Conservation (phyloP, 2,329 filamentous ascomycete genomes). For the Claviceps humidiphila region DNA sequence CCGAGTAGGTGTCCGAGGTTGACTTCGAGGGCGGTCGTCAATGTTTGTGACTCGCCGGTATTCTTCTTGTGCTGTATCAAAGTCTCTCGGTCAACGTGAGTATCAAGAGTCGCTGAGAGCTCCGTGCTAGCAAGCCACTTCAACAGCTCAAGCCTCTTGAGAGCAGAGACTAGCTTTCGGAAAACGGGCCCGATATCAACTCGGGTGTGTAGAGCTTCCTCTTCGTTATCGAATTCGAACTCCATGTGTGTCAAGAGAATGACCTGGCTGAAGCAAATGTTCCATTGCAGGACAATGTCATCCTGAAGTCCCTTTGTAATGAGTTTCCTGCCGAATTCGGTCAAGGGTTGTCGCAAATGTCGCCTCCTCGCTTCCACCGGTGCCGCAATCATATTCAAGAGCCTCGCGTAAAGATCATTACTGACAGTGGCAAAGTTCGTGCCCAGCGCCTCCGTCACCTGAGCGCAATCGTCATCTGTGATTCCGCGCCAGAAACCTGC, state of each 20-base stretch:
- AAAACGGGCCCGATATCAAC: slow-evolving; percentile 59
- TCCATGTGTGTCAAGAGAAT: slow-evolving; percentile 78
- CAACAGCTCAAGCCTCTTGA: slow-evolving; percentile 63
- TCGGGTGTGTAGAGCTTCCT: slow-evolving; percentile 46
- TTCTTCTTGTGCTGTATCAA: slow-evolving; percentile 26
- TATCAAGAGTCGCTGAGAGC: slow-evolving; percentile 34
- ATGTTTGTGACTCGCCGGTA: slow-evolving; percentile 31
- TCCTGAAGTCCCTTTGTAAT: slow-evolving; percentile 70
- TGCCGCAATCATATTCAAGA: slow-evolving; percentile 32
- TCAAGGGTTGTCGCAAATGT: slow-evolving; percentile 41
- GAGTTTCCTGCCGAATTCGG: slow-evolving; percentile 63
- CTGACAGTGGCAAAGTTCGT: slow-evolving; percentile 48
- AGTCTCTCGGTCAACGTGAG: slow-evolving; percentile 20
- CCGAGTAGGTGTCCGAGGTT: slow-evolving; percentile 51
- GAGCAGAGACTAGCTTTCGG: slow-evolving; percentile 51
- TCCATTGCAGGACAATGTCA: slow-evolving; percentile 57
- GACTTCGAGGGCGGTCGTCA: slow-evolving; percentile 49
- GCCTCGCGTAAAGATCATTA: slow-evolving; percentile 38
- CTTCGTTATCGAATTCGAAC: slow-evolving; percentile 62
- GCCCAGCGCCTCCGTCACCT: slow-evolving; percentile 56
- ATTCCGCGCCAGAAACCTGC: slow-evolving; percentile 68
- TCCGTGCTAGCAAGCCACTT: slow-evolving; percentile 52
- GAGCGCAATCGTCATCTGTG: slow-evolving; percentile 65
- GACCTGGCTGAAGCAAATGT: slow-evolving; percentile 68
- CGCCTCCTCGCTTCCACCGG: slow-evolving; percentile 32